These are phyloP conservation scores for Sporothrix brunneoviolacea DNA, from an alignment of 2,329 filamentous ascomycete species.

Conservation along the genomic window DNA sequence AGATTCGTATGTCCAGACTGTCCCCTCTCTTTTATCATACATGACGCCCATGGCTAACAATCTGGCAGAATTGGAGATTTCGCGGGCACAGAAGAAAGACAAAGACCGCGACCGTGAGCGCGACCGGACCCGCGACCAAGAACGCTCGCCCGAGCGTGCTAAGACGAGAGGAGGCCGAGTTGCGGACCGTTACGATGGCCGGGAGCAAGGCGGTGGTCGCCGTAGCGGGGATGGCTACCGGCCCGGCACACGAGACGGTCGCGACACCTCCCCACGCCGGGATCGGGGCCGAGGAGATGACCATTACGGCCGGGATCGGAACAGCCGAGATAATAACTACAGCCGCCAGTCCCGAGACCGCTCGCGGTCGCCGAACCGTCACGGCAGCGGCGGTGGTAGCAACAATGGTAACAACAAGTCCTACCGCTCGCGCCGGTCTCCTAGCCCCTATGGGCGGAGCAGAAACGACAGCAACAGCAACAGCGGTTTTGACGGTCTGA, in stretches of 20 bases:
- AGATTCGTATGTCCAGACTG: slow-evolving; percentile 68
- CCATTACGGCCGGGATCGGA: slow-evolving; percentile 40
- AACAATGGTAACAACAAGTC: slow-evolving; percentile 40
- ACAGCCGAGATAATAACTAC: slow-evolving; percentile 30
- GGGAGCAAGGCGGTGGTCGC: slow-evolving; percentile 40
- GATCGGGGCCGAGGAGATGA: slow-evolving; percentile 60
- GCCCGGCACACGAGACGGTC: slow-evolving; percentile 48
- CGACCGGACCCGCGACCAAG: slow-evolving; percentile 22
- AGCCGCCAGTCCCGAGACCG: slow-evolving; percentile 47
- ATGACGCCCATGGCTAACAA: slow-evolving; percentile 25
- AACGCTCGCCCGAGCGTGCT: slow-evolving; percentile 23
- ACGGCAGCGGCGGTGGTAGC: slow-evolving; percentile 23
- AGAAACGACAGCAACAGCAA: slow-evolving; percentile 51
- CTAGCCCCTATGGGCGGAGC: slow-evolving; percentile 53
- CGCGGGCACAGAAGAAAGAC: slow-evolving; percentile 74
- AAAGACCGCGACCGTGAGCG: slow-evolving; percentile 32
- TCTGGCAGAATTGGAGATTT: slow-evolving; percentile 72
- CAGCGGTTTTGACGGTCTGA: neutral
- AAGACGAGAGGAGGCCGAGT: neutral
- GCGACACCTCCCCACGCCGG: slow-evolving; percentile 50
- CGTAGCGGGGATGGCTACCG: slow-evolving; percentile 61
- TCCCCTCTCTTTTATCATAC: neutral
- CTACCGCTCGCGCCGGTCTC: slow-evolving; percentile 59
- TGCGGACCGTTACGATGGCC: slow-evolving; percentile 41
- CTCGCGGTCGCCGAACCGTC: slow-evolving; percentile 59